phyloP scores from a whole-genome alignment of 352 stramenopile species.

The Pythium aristosporum region DNA sequence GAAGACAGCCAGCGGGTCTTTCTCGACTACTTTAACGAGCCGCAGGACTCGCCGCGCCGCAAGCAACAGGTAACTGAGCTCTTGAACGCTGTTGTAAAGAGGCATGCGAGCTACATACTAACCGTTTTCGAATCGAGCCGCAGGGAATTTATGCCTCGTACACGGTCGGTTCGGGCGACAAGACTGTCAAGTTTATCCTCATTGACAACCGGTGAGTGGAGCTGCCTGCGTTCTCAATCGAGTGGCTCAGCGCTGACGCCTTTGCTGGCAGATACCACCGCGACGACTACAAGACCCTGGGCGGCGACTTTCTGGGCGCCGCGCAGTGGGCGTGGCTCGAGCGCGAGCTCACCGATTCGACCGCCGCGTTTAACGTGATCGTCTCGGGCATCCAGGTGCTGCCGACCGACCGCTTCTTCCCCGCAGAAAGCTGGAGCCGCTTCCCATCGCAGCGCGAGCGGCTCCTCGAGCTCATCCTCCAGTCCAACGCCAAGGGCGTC shows the following conservation, averaged over 20 bases:
- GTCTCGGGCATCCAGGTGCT: constrained; percentile 91
- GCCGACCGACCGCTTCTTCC: constrained; percentile 71
- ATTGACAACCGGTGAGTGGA: constrained; percentile 62
- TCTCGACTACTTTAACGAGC: constrained; percentile 82
- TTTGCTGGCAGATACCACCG: constrained; percentile 64
- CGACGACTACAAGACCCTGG: constrained; percentile 59
- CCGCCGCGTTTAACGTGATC: constrained; percentile 91
- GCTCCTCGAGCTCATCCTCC: constrained; percentile 82
- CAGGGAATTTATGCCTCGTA: constrained; percentile 88
- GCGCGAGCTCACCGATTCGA: constrained; percentile 71
- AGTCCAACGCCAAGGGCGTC: constrained; percentile 79
- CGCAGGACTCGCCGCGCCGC: constrained; percentile 64
- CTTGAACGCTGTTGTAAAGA: too few relatives aligned
- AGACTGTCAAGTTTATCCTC: constrained; percentile 85
- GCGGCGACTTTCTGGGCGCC: constrained; percentile 74
- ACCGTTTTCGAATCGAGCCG: background rate
- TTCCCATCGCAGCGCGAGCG: constrained; percentile 83
- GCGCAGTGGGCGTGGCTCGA: constrained; percentile 87
- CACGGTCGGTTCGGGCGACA: constrained; percentile 55
- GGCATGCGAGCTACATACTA: too few relatives aligned
- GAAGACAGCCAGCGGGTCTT: constrained; percentile 84
- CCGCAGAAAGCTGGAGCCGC: constrained; percentile 87
- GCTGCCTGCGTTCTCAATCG: constrained; percentile 2
- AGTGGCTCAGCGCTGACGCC: background rate
- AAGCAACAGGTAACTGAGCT: constrained; percentile 80